A percentile compares a stretch with the other conserved stretches of the same genome.
Conservation (phyloP, 345 rosid species). For the Erysimum cheiranthoides region DNA sequence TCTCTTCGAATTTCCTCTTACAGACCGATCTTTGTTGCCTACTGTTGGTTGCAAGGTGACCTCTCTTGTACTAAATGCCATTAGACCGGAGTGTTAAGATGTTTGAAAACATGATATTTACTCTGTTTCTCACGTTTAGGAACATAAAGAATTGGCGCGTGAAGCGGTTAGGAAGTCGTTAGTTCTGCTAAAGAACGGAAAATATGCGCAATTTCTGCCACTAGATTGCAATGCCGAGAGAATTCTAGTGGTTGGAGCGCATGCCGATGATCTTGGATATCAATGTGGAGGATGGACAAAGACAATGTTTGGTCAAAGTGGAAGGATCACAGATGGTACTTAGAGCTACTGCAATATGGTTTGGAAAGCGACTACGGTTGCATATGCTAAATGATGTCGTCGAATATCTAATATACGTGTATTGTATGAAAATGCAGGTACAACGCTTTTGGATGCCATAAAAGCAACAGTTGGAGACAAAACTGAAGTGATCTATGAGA, state of each 20-base stretch:
- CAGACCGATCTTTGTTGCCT: not conserved
- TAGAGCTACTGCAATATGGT: not conserved
- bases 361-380: not conserved
- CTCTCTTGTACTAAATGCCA: not conserved
- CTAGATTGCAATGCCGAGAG: conserved; percentile 60
- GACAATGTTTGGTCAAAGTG: conserved; percentile 63
- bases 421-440: conserved; percentile 48
- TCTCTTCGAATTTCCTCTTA: conserved; percentile 4
- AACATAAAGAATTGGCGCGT: conserved; percentile 67
- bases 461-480: conserved; percentile 56
- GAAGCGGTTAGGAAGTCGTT: conserved; percentile 84
- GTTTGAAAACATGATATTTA: not conserved
- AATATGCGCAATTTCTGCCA: conserved; percentile 62
- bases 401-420: not conserved
- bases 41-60: conserved; percentile 17
- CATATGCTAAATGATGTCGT: conserved; percentile 5
- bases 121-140: conserved; percentile 49
- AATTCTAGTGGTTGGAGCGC: conserved; percentile 71
- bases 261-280: conserved; percentile 80
- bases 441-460: conserved; percentile 72
- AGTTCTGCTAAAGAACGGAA: conserved; percentile 78
- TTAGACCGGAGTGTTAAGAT: not conserved
- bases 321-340: conserved; percentile 74
- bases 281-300: conserved; percentile 92
- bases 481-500: conserved; percentile 66